phyloP scores from a whole-genome alignment of 495 filamentous ascomycete species.

The Poronia punctata region DNA sequence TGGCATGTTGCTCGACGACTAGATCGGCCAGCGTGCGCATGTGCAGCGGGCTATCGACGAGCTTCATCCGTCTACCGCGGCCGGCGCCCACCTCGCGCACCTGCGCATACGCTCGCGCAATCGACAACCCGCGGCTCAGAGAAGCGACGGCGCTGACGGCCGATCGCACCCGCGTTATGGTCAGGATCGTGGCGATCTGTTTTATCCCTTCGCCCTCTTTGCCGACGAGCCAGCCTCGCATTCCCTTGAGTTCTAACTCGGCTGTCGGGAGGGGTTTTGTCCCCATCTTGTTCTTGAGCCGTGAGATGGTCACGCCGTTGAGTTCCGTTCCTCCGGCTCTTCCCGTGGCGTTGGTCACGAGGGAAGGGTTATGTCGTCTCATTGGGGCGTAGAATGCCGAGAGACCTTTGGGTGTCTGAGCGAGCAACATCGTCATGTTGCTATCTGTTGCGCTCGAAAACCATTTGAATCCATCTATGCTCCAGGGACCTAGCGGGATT shows the following conservation, averaged over 20 bases:
- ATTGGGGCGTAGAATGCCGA: constrained; percentile 59
- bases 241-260: constrained; percentile 53
- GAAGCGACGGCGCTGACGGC: constrained; percentile 45
- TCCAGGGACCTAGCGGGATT: constrained; percentile 28
- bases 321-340: constrained; percentile 22
- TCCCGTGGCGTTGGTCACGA: neutral
- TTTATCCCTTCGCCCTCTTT: constrained; percentile 50
- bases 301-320: constrained; percentile 58
- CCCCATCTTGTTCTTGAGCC: constrained; percentile 60
- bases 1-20: constrained; percentile 36
- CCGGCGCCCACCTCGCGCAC: constrained; percentile 21
- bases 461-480: constrained; percentile 61
- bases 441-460: constrained; percentile 66
- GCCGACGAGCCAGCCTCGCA: constrained; percentile 56
- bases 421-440: constrained; percentile 56
- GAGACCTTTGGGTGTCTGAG: constrained; percentile 44
- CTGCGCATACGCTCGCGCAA: constrained; percentile 48
- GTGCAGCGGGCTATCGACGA: constrained; percentile 47
- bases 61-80: constrained; percentile 21
- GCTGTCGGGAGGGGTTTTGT: constrained; percentile 60
- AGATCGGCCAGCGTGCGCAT: constrained; percentile 50
- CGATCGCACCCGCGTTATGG: constrained; percentile 57
- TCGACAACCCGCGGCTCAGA: constrained; percentile 53
- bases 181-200: constrained; percentile 55
- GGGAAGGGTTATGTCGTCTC: constrained; percentile 20